Evolutionary conservation across 495 filamentous ascomycete species (phyloP).

Genomic region (Glarea lozoyensis): DNA sequence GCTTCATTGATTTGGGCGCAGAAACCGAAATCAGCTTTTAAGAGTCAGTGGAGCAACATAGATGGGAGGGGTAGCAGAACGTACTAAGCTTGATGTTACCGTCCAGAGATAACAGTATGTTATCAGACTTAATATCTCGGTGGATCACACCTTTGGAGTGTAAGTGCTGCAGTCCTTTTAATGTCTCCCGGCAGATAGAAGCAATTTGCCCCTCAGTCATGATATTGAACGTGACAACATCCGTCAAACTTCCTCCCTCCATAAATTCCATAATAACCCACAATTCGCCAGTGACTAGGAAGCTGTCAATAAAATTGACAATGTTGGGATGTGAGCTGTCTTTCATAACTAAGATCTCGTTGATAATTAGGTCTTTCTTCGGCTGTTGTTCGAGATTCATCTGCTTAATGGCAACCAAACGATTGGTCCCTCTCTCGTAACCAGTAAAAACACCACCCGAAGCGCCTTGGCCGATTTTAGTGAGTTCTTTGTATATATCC

Average conservation of each 20-base stretch:
- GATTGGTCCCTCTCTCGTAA: slow-evolving; percentile 72
- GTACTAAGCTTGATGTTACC: slow-evolving; percentile 96
- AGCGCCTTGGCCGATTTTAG: slow-evolving; percentile 95
- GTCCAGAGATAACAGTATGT: slow-evolving; percentile 88
- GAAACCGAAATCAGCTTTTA: slow-evolving; percentile 90
- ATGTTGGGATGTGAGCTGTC: slow-evolving; percentile 97
- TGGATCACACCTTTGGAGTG: slow-evolving; percentile 98
- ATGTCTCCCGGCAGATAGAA: slow-evolving; percentile 86
- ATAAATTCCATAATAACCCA: slow-evolving; percentile 99
- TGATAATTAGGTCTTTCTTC: slow-evolving; percentile 98
- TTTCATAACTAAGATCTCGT: slow-evolving; percentile 98
- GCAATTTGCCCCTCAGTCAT: slow-evolving; percentile 98
- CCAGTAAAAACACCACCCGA: slow-evolving; percentile 95
- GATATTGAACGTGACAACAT: slow-evolving; percentile 98
- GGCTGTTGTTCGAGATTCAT: slow-evolving; percentile 98
- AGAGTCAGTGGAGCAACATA: too few species aligned
- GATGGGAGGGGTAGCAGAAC: too few species aligned
- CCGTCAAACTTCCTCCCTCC: slow-evolving; percentile 95
- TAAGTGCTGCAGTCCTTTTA: slow-evolving; percentile 86
- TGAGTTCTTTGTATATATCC: slow-evolving; percentile 75
- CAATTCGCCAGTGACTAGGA: slow-evolving; percentile 75
- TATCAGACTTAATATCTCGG: slow-evolving; percentile 97
- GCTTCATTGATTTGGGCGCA: slow-evolving; percentile 97
- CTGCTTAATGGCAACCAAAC: slow-evolving; percentile 95
- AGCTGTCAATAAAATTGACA: slow-evolving; percentile 98